These are phyloP conservation scores for Monosporascus sp. DNA, from an alignment of 2,329 filamentous ascomycete species.

Conservation along the genomic window DNA sequence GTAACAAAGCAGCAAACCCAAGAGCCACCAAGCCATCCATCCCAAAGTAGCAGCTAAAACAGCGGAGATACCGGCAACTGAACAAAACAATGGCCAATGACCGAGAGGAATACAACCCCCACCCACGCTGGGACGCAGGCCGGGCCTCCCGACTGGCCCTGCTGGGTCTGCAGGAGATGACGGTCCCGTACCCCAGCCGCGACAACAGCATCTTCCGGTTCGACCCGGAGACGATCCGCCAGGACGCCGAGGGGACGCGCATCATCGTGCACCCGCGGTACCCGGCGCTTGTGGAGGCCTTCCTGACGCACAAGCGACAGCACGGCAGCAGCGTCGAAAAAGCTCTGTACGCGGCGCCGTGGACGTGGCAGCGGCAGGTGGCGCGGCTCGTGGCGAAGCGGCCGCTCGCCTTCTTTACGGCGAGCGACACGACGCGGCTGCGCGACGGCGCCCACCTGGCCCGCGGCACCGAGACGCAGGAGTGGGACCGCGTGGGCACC, in stretches of 20 bases:
- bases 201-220: conserved; percentile 21
- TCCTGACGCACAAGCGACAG: conserved; percentile 21
- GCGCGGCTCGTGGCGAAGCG: conserved; percentile 20
- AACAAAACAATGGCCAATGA: no score
- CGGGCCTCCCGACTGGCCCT: not conserved
- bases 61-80: no score
- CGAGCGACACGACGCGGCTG: conserved; percentile 16
- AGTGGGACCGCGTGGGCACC: conserved; percentile 24
- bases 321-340: conserved; percentile 17
- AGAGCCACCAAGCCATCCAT: no score
- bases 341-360: conserved; percentile 12
- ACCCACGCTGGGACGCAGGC: not conserved
- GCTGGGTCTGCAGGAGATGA: conserved; percentile 11
- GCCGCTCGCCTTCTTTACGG: conserved; percentile 17
- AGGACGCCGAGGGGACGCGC: conserved; percentile 18
- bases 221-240: conserved; percentile 8
- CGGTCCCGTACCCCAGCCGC: conserved; percentile 8
- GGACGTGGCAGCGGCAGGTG: conserved; percentile 18
- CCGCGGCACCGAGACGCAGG: not conserved
- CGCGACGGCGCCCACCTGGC: conserved; percentile 7
- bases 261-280: conserved; percentile 21
- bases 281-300: conserved; percentile 17
- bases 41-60: no score
- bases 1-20: no score
- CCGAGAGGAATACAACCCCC: not conserved